A percentile compares a stretch with the other conserved stretches of the same genome.
phyloP scores from a whole-genome alignment of 106 monocot genomes.

The Agapanthus africanus region DNA sequence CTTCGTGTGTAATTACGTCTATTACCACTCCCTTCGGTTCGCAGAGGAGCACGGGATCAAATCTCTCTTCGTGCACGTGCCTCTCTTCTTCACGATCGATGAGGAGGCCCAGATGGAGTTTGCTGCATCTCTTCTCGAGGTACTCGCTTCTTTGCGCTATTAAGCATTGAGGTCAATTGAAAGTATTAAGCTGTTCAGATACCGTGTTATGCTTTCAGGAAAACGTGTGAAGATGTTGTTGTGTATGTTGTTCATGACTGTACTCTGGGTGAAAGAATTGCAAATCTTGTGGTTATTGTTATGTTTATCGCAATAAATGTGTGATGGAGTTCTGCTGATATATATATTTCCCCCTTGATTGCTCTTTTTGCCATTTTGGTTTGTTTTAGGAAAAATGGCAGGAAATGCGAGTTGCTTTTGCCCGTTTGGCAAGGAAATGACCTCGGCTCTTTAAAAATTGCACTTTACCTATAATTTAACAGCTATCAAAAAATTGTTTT shows the following conservation, averaged over 20 bases:
- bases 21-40: conserved; percentile 71
- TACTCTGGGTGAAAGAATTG: not conserved
- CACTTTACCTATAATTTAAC: not conserved
- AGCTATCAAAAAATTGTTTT: not conserved
- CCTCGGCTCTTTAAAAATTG: too few relatives aligned
- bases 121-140: conserved; percentile 66
- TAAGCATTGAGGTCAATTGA: too few relatives aligned
- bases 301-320: not conserved
- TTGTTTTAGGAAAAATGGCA: not conserved
- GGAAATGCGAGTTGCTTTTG: not conserved
- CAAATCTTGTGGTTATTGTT: too few relatives aligned
- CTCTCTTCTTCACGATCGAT: conserved; percentile 66
- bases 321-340: too few relatives aligned
- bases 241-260: not conserved
- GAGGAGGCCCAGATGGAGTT: conserved; percentile 86
- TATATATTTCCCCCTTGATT: too few relatives aligned
- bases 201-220: not conserved
- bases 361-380: not conserved
- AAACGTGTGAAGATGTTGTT: not conserved
- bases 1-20: conserved; percentile 69
- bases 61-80: conserved; percentile 66
- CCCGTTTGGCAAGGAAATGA: too few relatives aligned
- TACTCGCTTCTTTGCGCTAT: conserved; percentile 38
- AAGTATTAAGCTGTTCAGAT: not conserved
- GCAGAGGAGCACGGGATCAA: conserved; percentile 61